Evolutionary conservation across 352 stramenopile species (phyloP).

Genomic region (Phytophthora aleatoria): DNA sequence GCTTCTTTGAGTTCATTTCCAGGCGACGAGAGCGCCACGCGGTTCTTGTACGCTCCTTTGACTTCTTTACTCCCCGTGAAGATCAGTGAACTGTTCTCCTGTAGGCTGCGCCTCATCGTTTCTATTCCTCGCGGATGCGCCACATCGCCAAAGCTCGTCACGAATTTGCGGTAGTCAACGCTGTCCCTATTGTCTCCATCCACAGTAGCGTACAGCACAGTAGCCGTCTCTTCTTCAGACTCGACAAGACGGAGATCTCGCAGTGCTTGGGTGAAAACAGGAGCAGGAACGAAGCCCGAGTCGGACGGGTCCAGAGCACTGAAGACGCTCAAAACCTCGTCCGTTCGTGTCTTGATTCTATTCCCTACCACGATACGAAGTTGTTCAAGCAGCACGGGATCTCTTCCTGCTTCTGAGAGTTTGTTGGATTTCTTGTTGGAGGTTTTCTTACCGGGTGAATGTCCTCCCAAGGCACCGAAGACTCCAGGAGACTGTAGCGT

Average conservation of each 20-base stretch:
- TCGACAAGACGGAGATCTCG: slow-evolving; percentile 53
- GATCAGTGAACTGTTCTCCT: slow-evolving; percentile 72
- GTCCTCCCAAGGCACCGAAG: slow-evolving; percentile 30
- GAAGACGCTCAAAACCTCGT: slow-evolving; percentile 58
- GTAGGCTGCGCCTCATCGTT: slow-evolving; percentile 36
- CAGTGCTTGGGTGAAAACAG: slow-evolving; percentile 58
- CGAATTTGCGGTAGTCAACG: slow-evolving; percentile 71
- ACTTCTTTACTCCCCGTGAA: slow-evolving; percentile 54
- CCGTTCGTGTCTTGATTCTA: slow-evolving; percentile 43
- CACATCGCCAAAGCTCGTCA: slow-evolving; percentile 61
- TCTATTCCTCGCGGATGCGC: slow-evolving; percentile 9
- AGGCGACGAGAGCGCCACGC: slow-evolving; percentile 56
- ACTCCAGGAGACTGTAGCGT: slow-evolving; percentile 62
- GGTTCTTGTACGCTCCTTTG: slow-evolving; percentile 65
- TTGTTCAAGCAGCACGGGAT: slow-evolving; percentile 56
- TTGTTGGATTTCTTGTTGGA: slow-evolving; percentile 20
- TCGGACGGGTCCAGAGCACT: slow-evolving; percentile 46
- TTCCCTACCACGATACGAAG: slow-evolving; percentile 68
- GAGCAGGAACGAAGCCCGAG: slow-evolving; percentile 46
- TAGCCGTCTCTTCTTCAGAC: slow-evolving; percentile 40
- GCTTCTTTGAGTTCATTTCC: slow-evolving; percentile 78
- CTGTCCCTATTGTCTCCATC: slow-evolving; percentile 29
- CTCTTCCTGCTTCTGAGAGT: slow-evolving; percentile 10
- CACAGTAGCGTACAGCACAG: slow-evolving; percentile 11
- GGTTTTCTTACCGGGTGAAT: slow-evolving; percentile 13